phyloP scores from a whole-genome alignment of 2,329 filamentous ascomycete species.

The Exophiala xenobiotica region DNA sequence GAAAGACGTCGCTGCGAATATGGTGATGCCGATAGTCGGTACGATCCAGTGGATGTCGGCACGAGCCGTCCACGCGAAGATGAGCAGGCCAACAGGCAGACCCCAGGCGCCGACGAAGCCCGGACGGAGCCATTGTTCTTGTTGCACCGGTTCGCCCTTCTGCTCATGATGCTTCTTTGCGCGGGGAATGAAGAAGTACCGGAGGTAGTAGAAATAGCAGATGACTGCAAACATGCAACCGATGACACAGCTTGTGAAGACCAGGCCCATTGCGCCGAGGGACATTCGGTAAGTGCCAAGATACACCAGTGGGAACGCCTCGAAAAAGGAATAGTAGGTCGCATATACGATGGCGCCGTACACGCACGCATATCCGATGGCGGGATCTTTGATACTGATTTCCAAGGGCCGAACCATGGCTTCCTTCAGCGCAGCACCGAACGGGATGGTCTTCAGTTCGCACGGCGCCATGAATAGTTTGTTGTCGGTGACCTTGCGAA shows the following conservation, averaged over 20 bases:
- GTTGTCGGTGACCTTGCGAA: conserved; percentile 60
- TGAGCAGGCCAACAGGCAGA: conserved; percentile 17
- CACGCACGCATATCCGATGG: conserved; percentile 61
- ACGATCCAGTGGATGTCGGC: conserved; percentile 49
- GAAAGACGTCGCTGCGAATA: conserved; percentile 28
- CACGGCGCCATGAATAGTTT: conserved; percentile 40
- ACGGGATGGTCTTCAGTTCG: conserved; percentile 59
- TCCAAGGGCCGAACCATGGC: conserved; percentile 20
- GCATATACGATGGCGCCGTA: conserved; percentile 60
- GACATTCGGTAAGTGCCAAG: conserved; percentile 59
- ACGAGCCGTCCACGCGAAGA: conserved; percentile 55
- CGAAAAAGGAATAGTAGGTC: conserved; percentile 57
- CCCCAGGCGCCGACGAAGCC: conserved; percentile 46
- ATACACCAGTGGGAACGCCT: conserved; percentile 67
- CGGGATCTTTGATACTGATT: conserved; percentile 56
- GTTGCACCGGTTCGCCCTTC: conserved; percentile 49
- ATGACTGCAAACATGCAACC: conserved; percentile 54
- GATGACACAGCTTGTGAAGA: conserved; percentile 61
- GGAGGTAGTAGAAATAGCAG: conserved; percentile 50
- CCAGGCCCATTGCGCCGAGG: conserved; percentile 57
- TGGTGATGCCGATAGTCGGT: conserved; percentile 21
- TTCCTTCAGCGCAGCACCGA: conserved; percentile 46
- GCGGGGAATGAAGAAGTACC: conserved; percentile 47
- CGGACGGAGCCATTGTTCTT: conserved; percentile 53
- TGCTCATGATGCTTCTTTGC: conserved; percentile 44